Conservation (phyloP, 1,284 basidiomycete genomes). For the Cutaneotrichosporon sp. region DNA sequence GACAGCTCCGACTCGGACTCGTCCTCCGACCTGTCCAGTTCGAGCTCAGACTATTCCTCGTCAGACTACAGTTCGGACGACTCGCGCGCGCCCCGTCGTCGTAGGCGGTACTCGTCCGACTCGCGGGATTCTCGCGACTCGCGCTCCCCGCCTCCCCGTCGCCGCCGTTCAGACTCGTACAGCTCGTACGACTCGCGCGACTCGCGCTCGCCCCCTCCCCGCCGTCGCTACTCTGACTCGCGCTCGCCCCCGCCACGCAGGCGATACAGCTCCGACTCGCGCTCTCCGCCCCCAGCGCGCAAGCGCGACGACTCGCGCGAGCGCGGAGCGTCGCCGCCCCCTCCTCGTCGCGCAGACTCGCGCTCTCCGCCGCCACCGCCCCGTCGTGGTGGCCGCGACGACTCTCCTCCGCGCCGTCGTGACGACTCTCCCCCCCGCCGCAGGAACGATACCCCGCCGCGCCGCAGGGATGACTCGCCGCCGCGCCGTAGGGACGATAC, state of each 20-base stretch:
- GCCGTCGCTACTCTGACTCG: conserved; percentile 15
- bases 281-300: conserved; percentile 12
- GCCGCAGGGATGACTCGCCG: conserved; percentile 7
- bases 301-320: conserved; percentile 6
- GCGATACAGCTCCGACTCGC: conserved; percentile 11
- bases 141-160: conserved; percentile 17
- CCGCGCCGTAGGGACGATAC: neutral
- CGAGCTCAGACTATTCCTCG: conserved; percentile 34
- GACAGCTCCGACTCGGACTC: conserved; percentile 50
- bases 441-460: conserved; percentile 2
- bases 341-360: conserved; percentile 14
- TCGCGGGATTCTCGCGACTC: conserved; percentile 16
- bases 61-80: conserved; percentile 50
- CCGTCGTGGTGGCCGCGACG: conserved; percentile 12
- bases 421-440: conserved; percentile 16
- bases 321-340: conserved; percentile 16
- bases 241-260: conserved; percentile 12
- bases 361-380: conserved; percentile 10
- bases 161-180: conserved; percentile 18
- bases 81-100: conserved; percentile 14
- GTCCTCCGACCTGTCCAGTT: conserved; percentile 50
- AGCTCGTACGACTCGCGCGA: neutral
- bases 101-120: conserved; percentile 13
- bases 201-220: conserved; percentile 16
- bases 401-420: conserved; percentile 21